Base-by-base conservation (phyloP, 306 rosid genomes). In the Quercus parvula region DNA sequence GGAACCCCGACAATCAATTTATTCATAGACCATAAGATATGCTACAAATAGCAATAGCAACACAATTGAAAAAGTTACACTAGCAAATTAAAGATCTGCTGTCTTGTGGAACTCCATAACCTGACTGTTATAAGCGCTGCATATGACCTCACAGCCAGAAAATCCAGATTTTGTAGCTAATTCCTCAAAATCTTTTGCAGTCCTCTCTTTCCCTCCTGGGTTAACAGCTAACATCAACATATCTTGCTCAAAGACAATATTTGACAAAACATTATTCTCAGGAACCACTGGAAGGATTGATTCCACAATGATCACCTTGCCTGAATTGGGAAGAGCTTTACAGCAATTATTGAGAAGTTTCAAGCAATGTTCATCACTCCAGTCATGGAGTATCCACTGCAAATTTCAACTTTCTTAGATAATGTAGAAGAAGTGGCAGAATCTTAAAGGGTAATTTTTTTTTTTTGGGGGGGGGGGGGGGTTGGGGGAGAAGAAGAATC, bases 291-390 rank as follows among this genome's bases (percentile, higher is more conserved):
- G 83, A 74, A 75, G 81, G 81, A 77, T 12, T 19, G 75, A 52
- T 14, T 81, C 85, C 70, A 81, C 75, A 51, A 81, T 33, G 8
- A 78, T 78, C 27, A 74, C 83, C 14, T 77, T 84, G 56, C 87
- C 82, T 4, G 56, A 19, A 3, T 71, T 28, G 5, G 85, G 83
- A 24, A 85, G 54, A 7, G 85, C 77, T n/a, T 69, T 67, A 31
- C 56, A 78, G 77, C 84, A 81, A 63, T 85, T 73, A 8, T 81
- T 85, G 24, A 81, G 73, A 14, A 85, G 68, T 18, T 74, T 78
- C 54, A 75, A 56, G 80, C 88, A 81, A 13, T 62, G 41, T 27
- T 35, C 41, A 35, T 35, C 2, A 35, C 41, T 35, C 41, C 41
- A 35, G 41, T 35, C 41, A 35, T 35, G 41, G 41, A 35, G 41